These are phyloP conservation scores for Immersiella caudata DNA, from an alignment of 495 filamentous ascomycete genomes.

Conservation along the genomic window DNA sequence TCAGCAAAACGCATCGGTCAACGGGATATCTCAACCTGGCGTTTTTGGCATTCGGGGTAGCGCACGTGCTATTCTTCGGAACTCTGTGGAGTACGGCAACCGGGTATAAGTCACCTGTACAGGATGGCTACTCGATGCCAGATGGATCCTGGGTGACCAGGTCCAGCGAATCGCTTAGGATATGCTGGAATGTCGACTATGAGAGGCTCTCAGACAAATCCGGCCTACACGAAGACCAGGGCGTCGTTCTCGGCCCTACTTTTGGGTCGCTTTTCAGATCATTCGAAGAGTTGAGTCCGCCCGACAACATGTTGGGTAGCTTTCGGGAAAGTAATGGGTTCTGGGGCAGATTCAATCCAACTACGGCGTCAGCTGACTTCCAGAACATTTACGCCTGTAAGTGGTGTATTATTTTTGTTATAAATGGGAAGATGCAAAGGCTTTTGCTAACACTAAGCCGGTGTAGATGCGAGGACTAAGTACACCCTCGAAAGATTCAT, in stretches of 20 bases:
- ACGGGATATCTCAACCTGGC: not conserved
- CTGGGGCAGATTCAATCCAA: too few species aligned
- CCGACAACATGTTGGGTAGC: too few species aligned
- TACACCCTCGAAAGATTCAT: not conserved
- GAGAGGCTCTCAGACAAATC: not conserved
- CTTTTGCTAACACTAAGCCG: too few species aligned
- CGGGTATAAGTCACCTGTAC: not conserved
- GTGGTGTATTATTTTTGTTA: not conserved
- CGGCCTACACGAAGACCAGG: too few species aligned
- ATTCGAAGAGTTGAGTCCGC: too few species aligned
- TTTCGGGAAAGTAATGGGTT: too few species aligned
- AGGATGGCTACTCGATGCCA: conserved; percentile 2
- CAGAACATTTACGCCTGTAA: not conserved
- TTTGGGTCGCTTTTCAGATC: not conserved
- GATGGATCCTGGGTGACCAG: conserved; percentile 5
- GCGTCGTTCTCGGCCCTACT: not conserved
- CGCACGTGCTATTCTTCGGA: conserved; percentile 5
- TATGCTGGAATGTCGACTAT: conserved; percentile 9
- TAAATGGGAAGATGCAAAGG: not conserved
- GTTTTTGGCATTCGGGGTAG: not conserved
- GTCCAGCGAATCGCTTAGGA: not conserved
- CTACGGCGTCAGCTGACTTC: too few species aligned
- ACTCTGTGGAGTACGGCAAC: conserved; percentile 20
- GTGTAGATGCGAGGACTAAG: not conserved
- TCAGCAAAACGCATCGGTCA: not conserved